These are phyloP conservation scores for Colletotrichum sp. DNA, from an alignment of 2,329 filamentous ascomycete species.

Conservation along the genomic window DNA sequence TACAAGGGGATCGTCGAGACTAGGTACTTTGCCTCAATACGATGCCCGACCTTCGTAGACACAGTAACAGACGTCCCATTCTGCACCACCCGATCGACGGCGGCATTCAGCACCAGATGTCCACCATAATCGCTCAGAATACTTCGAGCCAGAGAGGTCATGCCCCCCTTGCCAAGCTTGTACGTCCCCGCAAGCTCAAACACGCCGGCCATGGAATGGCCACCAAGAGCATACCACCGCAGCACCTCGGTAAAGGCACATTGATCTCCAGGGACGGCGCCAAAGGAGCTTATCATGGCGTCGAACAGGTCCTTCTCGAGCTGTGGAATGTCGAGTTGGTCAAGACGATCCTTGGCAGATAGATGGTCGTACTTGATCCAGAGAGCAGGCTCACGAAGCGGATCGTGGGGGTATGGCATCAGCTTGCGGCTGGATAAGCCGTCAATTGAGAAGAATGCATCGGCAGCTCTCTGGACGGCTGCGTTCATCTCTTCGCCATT, in stretches of 20 bases:
- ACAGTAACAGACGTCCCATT: neutral
- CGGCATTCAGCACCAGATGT: neutral
- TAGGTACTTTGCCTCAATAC: neutral
- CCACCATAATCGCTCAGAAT: neutral
- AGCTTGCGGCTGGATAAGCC: neutral
- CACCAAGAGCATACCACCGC: neutral
- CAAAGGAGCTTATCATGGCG: neutral
- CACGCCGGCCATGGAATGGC: neutral
- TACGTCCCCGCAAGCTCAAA: neutral
- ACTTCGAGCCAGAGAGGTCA: neutral
- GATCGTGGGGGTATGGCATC: neutral
- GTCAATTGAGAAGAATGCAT: neutral
- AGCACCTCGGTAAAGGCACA: neutral
- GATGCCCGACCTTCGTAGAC: neutral
- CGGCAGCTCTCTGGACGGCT: neutral
- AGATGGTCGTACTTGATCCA: neutral
- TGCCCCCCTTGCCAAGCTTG: neutral
- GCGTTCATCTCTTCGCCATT: neutral
- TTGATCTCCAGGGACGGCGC: neutral
- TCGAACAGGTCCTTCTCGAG: neutral
- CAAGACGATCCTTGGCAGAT: neutral
- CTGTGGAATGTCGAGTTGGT: neutral
- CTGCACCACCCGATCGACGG: neutral
- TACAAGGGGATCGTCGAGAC: neutral
- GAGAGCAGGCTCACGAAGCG: neutral